Conservation (phyloP, 768 basidiomycete genomes). For the Tremella yokohamensis region DNA sequence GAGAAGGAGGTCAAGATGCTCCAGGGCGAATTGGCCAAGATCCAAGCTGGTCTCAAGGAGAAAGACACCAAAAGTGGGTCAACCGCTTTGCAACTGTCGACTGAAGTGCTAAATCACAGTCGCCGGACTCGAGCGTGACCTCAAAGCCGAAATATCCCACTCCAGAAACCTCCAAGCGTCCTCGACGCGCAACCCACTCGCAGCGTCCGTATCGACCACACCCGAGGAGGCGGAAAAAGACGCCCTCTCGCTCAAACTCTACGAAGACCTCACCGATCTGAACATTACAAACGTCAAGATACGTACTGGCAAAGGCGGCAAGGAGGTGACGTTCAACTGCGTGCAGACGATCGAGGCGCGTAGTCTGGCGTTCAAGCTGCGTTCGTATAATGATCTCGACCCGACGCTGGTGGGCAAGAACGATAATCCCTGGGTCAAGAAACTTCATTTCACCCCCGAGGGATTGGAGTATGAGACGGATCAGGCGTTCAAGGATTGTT, state of each 20-base stretch:
- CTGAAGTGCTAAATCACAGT: slow-evolving; percentile 12
- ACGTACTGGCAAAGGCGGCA: slow-evolving; percentile 54
- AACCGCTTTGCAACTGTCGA: background rate
- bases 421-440: slow-evolving; percentile 27
- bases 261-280: slow-evolving; percentile 81
- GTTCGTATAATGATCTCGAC: slow-evolving; percentile 36
- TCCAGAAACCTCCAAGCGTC: slow-evolving; percentile 28
- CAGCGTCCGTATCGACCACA: slow-evolving; percentile 7
- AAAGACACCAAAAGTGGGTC: slow-evolving; percentile 44
- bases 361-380: slow-evolving; percentile 46
- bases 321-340: slow-evolving; percentile 66
- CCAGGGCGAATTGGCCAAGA: slow-evolving; percentile 32
- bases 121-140: slow-evolving; percentile 33
- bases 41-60: slow-evolving; percentile 18
- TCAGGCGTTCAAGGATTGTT: slow-evolving; percentile 25
- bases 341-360: slow-evolving; percentile 48
- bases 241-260: slow-evolving; percentile 64
- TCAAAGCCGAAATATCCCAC: slow-evolving; percentile 42
- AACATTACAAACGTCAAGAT: slow-evolving; percentile 64
- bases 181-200: background rate
- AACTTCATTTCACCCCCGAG: slow-evolving; percentile 40
- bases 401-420: slow-evolving; percentile 14
- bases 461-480: slow-evolving; percentile 41
- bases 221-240: slow-evolving; percentile 56
- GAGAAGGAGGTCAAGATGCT: slow-evolving; percentile 40